Evolutionary conservation across 2,329 filamentous ascomycete genomes (phyloP).

Genomic region (Cercospora canescens): DNA sequence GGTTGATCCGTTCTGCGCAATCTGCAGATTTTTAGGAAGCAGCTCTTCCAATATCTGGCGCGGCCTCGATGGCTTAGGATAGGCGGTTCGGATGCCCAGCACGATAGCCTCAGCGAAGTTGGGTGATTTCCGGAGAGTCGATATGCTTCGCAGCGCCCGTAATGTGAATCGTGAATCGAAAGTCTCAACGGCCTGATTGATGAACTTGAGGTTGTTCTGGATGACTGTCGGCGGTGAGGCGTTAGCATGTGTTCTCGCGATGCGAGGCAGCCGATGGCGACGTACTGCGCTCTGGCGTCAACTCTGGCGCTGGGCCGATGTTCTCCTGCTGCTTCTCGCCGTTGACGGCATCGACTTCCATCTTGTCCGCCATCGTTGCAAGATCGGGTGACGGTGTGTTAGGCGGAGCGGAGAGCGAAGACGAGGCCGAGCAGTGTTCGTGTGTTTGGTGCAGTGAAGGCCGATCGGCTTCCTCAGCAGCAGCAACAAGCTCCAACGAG

Average conservation of each 20-base stretch:
- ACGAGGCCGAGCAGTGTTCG: slow-evolving; percentile 14
- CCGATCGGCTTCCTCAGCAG: background rate
- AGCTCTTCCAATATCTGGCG: slow-evolving; percentile 35
- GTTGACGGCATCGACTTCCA: slow-evolving; percentile 43
- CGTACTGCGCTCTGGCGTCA: slow-evolving; percentile 36
- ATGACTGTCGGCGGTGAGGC: slow-evolving; percentile 67
- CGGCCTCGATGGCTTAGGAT: slow-evolving; percentile 32
- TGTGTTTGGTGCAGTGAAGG: slow-evolving; percentile 2
- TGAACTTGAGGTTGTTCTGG: slow-evolving; percentile 86
- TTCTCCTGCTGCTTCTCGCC: slow-evolving; percentile 43
- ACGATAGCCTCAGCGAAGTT: slow-evolving; percentile 37
- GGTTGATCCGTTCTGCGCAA: slow-evolving; percentile 21
- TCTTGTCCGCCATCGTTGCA: slow-evolving; percentile 50
- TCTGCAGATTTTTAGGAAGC: slow-evolving; percentile 28
- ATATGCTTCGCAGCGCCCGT: slow-evolving; percentile 90
- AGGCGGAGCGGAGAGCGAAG: background rate
- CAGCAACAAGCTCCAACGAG: slow-evolving; percentile 7
- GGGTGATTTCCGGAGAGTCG: slow-evolving; percentile 83
- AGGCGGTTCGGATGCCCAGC: slow-evolving; percentile 35
- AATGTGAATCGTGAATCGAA: slow-evolving; percentile 96
- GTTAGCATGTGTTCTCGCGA: slow-evolving; percentile 1
- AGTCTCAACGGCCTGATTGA: slow-evolving; percentile 86
- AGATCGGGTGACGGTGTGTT: slow-evolving; percentile 9
- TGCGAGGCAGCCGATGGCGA: slow-evolving; percentile 22
- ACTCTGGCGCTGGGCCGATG: slow-evolving; percentile 39